These are phyloP conservation scores for Verticillium klebahnii DNA, from an alignment of 2,329 filamentous ascomycete genomes.

Conservation along the genomic window DNA sequence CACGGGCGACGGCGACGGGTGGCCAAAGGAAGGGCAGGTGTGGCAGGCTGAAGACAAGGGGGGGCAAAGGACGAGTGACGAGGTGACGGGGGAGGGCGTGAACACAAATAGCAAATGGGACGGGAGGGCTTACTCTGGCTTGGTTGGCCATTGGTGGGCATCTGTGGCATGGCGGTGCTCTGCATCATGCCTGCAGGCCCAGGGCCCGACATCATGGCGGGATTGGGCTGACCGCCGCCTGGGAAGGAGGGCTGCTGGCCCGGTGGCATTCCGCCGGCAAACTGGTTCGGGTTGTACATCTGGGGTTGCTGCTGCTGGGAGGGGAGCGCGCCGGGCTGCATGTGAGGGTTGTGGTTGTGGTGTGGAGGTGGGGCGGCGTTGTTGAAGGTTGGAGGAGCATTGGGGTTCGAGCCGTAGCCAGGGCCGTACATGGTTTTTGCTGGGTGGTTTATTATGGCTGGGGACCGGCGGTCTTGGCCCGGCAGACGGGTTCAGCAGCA, in stretches of 20 bases:
- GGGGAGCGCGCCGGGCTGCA: slow-evolving; percentile 38
- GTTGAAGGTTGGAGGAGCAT: slow-evolving; percentile 48
- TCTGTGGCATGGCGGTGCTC: slow-evolving; percentile 54
- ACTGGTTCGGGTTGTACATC: slow-evolving; percentile 58
- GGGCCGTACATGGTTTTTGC: slow-evolving; percentile 46
- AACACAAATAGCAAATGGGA: slow-evolving; percentile 14
- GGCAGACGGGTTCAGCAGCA: slow-evolving; percentile 5
- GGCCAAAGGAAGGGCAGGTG: not conserved
- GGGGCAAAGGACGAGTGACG: not conserved
- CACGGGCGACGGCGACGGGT: not conserved
- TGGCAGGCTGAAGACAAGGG: not conserved
- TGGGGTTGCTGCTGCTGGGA: slow-evolving; percentile 38
- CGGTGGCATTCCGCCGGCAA: slow-evolving; percentile 38
- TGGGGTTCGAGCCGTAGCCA: slow-evolving; percentile 48
- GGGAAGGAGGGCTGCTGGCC: slow-evolving; percentile 29
- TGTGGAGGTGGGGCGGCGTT: slow-evolving; percentile 35
- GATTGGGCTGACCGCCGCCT: slow-evolving; percentile 42
- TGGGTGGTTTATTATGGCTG: slow-evolving; percentile 9
- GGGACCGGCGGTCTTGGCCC: slow-evolving; percentile 2
- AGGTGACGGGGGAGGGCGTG: slow-evolving; percentile 2
- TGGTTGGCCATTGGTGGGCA: slow-evolving; percentile 47
- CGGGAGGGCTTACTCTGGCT: slow-evolving; percentile 47
- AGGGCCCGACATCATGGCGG: slow-evolving; percentile 49
- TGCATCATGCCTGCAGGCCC: slow-evolving; percentile 60
- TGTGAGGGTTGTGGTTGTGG: slow-evolving; percentile 34